Evolutionary conservation across 1,284 basidiomycete genomes (phyloP).

Genomic region (Fomitopsis pinicola): DNA sequence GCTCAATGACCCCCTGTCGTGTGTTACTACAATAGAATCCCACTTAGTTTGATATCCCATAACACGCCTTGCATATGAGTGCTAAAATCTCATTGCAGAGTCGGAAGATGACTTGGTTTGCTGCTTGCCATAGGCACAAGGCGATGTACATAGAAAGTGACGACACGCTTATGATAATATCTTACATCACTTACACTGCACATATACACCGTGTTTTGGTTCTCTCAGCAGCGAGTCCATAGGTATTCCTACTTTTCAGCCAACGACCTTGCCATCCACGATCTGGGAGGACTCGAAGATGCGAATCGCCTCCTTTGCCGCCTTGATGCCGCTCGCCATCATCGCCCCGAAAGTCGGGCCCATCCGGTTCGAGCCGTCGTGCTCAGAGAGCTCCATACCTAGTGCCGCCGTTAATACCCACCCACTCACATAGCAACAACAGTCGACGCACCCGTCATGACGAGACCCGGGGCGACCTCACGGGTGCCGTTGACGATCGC

Average conservation of each 20-base stretch:
- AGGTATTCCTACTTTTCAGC: constrained; percentile 21
- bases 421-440: neutral
- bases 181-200: no score
- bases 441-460: constrained; percentile 58
- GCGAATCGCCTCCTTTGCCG: constrained; percentile 70
- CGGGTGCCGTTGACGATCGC: constrained; percentile 76
- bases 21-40: neutral
- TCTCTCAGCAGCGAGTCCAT: no score
- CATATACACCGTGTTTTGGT: neutral
- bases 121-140: no score
- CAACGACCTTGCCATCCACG: constrained; percentile 64
- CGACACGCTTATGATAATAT: no score
- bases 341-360: constrained; percentile 82
- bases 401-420: constrained; percentile 2
- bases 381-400: constrained; percentile 85
- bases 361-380: constrained; percentile 75
- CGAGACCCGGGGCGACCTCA: constrained; percentile 76
- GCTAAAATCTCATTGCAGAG: no score
- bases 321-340: constrained; percentile 78
- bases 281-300: constrained; percentile 57
- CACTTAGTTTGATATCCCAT: neutral
- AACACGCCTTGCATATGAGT: no score
- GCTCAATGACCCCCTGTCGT: neutral
- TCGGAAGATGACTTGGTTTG: no score
- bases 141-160: no score